Conservation (phyloP, 495 filamentous ascomycete genomes). For the Entonaema liquescens region DNA sequence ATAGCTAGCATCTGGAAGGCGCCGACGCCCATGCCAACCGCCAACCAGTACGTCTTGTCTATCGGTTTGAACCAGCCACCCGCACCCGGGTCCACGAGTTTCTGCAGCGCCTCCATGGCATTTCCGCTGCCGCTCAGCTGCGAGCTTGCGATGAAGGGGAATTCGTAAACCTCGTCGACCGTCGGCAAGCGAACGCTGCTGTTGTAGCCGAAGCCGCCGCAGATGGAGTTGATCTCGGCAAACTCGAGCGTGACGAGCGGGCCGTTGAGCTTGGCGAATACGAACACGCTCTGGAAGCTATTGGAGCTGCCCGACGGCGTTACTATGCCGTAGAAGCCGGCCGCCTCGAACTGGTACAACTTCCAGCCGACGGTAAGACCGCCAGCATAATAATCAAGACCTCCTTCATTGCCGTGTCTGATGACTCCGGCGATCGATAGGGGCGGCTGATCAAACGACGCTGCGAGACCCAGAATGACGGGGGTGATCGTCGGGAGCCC, state of each 20-base stretch:
- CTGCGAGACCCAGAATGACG: constrained; percentile 50
- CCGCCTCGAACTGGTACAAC: constrained; percentile 51
- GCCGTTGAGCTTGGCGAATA: constrained; percentile 54
- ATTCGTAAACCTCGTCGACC: constrained; percentile 45
- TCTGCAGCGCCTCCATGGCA: background rate
- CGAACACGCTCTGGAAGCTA: constrained; percentile 49
- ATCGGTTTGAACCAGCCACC: constrained; percentile 10
- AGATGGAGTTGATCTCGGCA: constrained; percentile 51
- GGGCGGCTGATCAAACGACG: constrained; percentile 50
- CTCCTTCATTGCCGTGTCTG: constrained; percentile 34
- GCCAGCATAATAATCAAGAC: constrained; percentile 47
- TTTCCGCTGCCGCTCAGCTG: constrained; percentile 12
- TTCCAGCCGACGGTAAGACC: constrained; percentile 51
- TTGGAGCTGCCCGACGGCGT: background rate
- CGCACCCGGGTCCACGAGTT: constrained; percentile 8
- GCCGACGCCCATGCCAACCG: constrained; percentile 50
- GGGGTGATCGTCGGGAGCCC: constrained; percentile 34
- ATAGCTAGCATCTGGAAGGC: constrained; percentile 56
- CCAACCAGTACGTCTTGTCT: constrained; percentile 50
- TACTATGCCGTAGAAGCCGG: constrained; percentile 46
- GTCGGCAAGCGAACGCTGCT: constrained; percentile 45
- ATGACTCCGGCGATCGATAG: constrained; percentile 53
- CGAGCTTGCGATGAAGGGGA: constrained; percentile 50
- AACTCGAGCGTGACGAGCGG: constrained; percentile 55
- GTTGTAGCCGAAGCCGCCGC: constrained; percentile 59